These are phyloP conservation scores for Salvia miltiorrhiza DNA, from an alignment of 257 asterid species.

Conservation along the genomic window DNA sequence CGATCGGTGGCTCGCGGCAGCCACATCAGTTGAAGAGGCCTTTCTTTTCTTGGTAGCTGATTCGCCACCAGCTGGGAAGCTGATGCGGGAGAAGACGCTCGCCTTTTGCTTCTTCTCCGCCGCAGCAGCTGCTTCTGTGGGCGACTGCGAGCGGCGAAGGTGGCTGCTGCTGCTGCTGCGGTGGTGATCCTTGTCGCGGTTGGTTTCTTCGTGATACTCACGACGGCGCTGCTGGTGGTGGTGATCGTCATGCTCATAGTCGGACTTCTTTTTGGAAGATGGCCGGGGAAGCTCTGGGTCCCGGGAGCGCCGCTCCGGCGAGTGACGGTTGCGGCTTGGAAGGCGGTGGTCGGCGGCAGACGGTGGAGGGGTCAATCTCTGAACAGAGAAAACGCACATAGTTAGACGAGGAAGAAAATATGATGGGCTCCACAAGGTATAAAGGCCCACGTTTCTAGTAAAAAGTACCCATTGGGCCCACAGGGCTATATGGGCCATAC, in stretches of 20 bases:
- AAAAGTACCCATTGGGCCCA: too few relatives aligned
- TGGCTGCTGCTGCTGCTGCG: constrained; percentile 17
- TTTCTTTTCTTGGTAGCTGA: constrained; percentile 59
- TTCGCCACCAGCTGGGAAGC: constrained; percentile 67
- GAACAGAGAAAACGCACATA: constrained; percentile 13
- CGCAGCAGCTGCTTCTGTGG: constrained; percentile 26
- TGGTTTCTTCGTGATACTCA: neutral
- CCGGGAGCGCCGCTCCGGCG: too few relatives aligned
- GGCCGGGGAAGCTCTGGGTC: constrained; percentile 68
- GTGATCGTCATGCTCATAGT: constrained; percentile 33
- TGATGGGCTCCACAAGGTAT: too few relatives aligned
- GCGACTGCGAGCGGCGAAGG: constrained; percentile 49
- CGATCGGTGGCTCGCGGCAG: constrained; percentile 28
- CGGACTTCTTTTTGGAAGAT: constrained; percentile 60
- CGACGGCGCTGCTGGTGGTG: constrained; percentile 33
- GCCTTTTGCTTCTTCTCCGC: constrained; percentile 57
- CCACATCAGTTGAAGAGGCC: constrained; percentile 37
- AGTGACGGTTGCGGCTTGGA: constrained; percentile 15
- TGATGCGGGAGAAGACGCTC: constrained; percentile 91
- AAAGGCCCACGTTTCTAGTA: too few relatives aligned
- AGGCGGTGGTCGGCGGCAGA: constrained; percentile 39
- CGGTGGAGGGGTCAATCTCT: constrained; percentile 48
- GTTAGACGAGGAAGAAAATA: neutral
- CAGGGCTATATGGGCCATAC: too few relatives aligned
- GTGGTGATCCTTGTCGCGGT: neutral